Evolutionary conservation across 768 basidiomycete genomes (phyloP), one percentile per base, ranked within the genome.

Genomic region (Boletellus ananiceps): DNA sequence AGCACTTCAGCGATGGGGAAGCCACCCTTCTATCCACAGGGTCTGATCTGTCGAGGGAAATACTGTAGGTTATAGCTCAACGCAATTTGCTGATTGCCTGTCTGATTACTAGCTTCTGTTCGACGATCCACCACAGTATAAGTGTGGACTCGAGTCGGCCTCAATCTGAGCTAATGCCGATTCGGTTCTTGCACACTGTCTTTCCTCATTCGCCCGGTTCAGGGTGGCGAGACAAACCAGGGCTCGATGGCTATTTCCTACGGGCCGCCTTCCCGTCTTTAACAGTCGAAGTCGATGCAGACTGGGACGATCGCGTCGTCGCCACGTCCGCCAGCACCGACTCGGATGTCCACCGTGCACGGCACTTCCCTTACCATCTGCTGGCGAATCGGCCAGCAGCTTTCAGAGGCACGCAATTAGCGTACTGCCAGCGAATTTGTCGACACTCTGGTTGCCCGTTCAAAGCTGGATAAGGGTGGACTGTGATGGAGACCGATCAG

Each of bases 401-500:
- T 0, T 84, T 86, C 66, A 74, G 86, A 3, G 88, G 88, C 0
- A 23, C 73, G 74, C 52, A 85, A 81, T 5, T 85, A 88, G 57
- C 74, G 90, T 15, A 89, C 80, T 0, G 88, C 88, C 0, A 78
- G 84, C 1, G 81, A 83, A 61, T 83, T 89, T 8, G 73, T 77
- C 67, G 75, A 83, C 40, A 65, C 70, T 50, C 80, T 84, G 74
- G 33, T 63, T 31, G 55, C 60, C 34, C 57, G 67, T 5, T 69
- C 67, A 35, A 76, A 73, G 6, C 21, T 67, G 48, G 57, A 58
- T 16, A 23, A 39, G 14, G 31, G 44, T 29, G 78, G 77, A 25
- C 76, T 75, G 37, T 93, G 88, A 88, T 93, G 89, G 88, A 82
- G 83, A 59, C 80, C 84, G n/a, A 61, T 93, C 18, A 72, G 85